Percentiles rank a stretch among this genome's conserved stretches.
These are phyloP conservation scores for Paramecium sonneborni DNA, from an alignment of 73 alveolate genomes.

Conservation along the genomic window DNA sequence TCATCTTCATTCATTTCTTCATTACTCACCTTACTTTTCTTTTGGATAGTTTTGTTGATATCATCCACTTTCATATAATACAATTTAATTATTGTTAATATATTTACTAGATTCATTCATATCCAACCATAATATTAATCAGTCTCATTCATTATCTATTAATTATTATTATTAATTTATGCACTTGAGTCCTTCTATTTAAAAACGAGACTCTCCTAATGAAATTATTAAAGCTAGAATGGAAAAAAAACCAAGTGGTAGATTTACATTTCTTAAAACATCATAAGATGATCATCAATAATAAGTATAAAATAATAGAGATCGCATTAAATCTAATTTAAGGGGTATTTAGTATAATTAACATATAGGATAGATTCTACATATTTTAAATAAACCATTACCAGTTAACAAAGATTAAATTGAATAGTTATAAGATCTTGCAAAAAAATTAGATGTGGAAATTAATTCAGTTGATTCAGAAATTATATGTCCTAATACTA, in stretches of 20 bases:
- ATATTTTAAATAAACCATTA: not conserved
- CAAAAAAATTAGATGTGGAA: not conserved
- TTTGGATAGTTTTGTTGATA: not conserved
- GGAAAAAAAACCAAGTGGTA: conserved; percentile 27
- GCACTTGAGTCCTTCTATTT: not conserved
- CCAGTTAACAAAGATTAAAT: not conserved
- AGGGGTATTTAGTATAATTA: not conserved
- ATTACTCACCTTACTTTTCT: not conserved
- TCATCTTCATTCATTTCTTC: not conserved
- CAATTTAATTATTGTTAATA: not conserved
- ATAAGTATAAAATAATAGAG: not conserved
- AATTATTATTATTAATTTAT: not conserved
- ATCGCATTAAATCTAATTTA: conserved; percentile 6
- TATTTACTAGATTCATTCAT: not conserved
- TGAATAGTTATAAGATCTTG: not conserved
- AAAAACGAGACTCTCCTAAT: not conserved
- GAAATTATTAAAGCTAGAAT: not conserved
- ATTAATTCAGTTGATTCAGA: not conserved
- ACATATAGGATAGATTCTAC: not conserved
- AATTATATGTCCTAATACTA: not conserved
- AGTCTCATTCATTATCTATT: too few species aligned
- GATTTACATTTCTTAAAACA: conserved; percentile 9
- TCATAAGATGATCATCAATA: not conserved
- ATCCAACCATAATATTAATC: not conserved
- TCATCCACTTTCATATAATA: not conserved